A percentile compares a stretch with the other conserved stretches of the same genome.
These are phyloP conservation scores for Penicillium sumatraense DNA, from an alignment of 2,329 filamentous ascomycete genomes.

Conservation along the genomic window DNA sequence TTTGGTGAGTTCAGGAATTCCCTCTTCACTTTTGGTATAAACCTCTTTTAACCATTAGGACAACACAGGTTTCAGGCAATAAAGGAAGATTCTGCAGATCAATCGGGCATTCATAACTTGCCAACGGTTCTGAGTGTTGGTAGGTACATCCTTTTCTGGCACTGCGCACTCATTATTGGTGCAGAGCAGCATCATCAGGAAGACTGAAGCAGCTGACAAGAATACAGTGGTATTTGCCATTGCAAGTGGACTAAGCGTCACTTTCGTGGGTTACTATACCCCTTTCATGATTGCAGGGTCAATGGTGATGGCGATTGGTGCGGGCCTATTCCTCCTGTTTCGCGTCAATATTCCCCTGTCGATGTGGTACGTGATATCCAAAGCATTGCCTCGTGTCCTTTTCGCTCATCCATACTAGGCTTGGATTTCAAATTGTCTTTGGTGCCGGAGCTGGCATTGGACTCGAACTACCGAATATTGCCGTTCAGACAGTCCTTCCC, in stretches of 20 bases:
- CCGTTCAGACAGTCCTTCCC: slow-evolving; percentile 29
- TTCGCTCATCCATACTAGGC: slow-evolving; percentile 34
- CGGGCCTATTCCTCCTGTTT: slow-evolving; percentile 14
- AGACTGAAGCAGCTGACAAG: neutral
- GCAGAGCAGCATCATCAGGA: slow-evolving; percentile 26
- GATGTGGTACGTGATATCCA: slow-evolving; percentile 37
- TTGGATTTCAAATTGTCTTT: slow-evolving; percentile 37
- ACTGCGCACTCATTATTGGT: slow-evolving; percentile 29
- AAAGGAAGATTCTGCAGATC: slow-evolving; percentile 43
- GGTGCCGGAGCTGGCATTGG: slow-evolving; percentile 36
- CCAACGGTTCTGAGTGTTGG: neutral
- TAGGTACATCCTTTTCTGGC: slow-evolving; percentile 39
- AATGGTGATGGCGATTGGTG: slow-evolving; percentile 33
- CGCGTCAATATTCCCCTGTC: slow-evolving; percentile 9
- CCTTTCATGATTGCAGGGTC: slow-evolving; percentile 41
- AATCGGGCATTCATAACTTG: slow-evolving; percentile 26
- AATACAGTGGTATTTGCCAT: slow-evolving; percentile 14
- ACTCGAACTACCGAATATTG: slow-evolving; percentile 30
- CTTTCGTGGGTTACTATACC: slow-evolving; percentile 36
- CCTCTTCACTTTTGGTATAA: neutral
- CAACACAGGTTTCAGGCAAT: slow-evolving; percentile 42
- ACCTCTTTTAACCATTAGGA: neutral
- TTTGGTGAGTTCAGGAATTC: neutral
- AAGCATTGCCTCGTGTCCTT: slow-evolving; percentile 40
- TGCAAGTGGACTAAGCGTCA: slow-evolving; percentile 2